Evolutionary conservation across 108 stramenopile genomes (phyloP).

Genomic region (Asterionellopsis glacialis): DNA sequence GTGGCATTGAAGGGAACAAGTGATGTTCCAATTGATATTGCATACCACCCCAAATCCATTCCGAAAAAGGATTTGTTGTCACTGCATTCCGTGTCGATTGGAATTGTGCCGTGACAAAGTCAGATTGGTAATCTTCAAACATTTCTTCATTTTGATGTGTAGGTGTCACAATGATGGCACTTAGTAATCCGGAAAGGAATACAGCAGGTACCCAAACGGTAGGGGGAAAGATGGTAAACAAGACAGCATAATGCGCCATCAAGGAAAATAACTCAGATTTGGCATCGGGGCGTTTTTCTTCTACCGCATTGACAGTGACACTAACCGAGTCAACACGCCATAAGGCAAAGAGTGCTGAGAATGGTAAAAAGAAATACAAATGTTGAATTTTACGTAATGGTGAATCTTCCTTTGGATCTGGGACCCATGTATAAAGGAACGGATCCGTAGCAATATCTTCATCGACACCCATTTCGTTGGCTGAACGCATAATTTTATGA

Average conservation of each 20-base stretch:
- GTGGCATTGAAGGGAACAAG: constrained; percentile 93
- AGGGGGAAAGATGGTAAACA: constrained; percentile 70
- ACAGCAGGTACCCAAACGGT: constrained; percentile 81
- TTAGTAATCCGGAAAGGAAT: constrained; percentile 81
- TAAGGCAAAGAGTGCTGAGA: constrained; percentile 80
- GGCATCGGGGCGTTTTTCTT: constrained; percentile 62
- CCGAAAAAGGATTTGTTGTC: constrained; percentile 77
- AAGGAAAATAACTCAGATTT: constrained; percentile 69
- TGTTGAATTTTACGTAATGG: constrained; percentile 90
- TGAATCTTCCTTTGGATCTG: constrained; percentile 77
- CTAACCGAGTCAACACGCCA: constrained; percentile 86
- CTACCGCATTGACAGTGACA: constrained; percentile 68
- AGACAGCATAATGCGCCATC: constrained; percentile 68
- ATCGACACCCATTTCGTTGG: constrained; percentile 91
- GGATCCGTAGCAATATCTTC: constrained; percentile 93
- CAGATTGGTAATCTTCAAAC: constrained; percentile 79
- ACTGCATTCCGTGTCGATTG: constrained; percentile 87
- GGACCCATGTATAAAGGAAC: constrained; percentile 83
- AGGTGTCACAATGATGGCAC: constrained; percentile 90
- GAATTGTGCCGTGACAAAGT: constrained; percentile 91
- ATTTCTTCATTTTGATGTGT: constrained; percentile 92
- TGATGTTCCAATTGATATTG: constrained; percentile 96
- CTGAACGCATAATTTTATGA: constrained; percentile 14
- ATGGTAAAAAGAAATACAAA: constrained; percentile 75
- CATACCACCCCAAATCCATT: constrained; percentile 95